Conservation (phyloP, 2,329 filamentous ascomycete species). For the Paraphaeosphaeria sporulosa region DNA sequence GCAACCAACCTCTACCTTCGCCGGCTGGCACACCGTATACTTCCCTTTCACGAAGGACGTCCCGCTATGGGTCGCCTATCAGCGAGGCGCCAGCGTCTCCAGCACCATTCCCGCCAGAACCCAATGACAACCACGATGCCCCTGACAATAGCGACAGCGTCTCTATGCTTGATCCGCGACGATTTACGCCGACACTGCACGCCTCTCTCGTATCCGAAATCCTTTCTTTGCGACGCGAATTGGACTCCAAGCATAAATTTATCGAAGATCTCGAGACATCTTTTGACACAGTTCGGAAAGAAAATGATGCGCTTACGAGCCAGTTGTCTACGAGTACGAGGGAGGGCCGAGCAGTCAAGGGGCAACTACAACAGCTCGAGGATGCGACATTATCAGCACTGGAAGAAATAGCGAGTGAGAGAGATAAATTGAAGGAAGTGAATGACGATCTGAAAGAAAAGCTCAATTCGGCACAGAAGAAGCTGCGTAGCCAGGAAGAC, state of each 20-base stretch:
- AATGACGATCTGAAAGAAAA: slow-evolving; percentile 76
- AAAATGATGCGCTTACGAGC: slow-evolving; percentile 75
- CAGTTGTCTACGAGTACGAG: slow-evolving; percentile 71
- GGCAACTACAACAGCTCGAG: slow-evolving; percentile 85
- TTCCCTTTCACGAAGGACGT: slow-evolving; percentile 67
- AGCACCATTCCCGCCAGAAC: slow-evolving; percentile 60
- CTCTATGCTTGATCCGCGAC: slow-evolving; percentile 81
- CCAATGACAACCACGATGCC: slow-evolving; percentile 59
- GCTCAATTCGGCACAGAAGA: slow-evolving; percentile 80
- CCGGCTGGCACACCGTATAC: slow-evolving; percentile 76
- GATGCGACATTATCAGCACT: slow-evolving; percentile 87
- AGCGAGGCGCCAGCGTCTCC: slow-evolving; percentile 74
- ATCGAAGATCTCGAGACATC: slow-evolving; percentile 85
- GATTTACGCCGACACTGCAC: slow-evolving; percentile 94
- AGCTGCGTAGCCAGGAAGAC: slow-evolving; percentile 79
- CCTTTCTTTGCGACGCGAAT: slow-evolving; percentile 81
- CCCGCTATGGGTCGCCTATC: slow-evolving; percentile 64
- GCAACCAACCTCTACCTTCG: slow-evolving; percentile 67
- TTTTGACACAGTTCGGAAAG: slow-evolving; percentile 73
- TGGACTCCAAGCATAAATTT: slow-evolving; percentile 86
- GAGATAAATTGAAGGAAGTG: slow-evolving; percentile 81
- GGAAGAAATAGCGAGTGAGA: slow-evolving; percentile 81
- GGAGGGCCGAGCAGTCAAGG: slow-evolving; percentile 81
- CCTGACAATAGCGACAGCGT: slow-evolving; percentile 73
- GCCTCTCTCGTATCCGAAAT: slow-evolving; percentile 96